These are phyloP conservation scores for Fusarium neocosmosporiellum DNA, from an alignment of 2,329 filamentous ascomycete species.

Conservation along the genomic window DNA sequence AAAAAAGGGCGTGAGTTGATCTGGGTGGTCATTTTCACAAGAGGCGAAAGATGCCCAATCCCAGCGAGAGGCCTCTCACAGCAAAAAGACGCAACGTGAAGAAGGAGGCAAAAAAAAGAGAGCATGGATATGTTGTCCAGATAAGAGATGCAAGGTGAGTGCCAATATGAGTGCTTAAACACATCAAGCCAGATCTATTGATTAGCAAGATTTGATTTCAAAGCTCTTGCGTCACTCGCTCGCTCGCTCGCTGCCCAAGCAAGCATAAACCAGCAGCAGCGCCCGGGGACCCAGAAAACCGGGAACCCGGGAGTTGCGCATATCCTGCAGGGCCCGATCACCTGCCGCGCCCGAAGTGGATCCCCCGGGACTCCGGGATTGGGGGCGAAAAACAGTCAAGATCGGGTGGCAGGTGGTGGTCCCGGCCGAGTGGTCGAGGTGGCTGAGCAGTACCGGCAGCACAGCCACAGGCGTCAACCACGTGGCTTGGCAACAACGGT, in stretches of 20 bases:
- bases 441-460: constrained; percentile 5
- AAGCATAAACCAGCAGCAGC: not conserved
- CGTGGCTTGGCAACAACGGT: constrained; percentile 31
- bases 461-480: constrained; percentile 37
- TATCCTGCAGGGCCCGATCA: constrained; percentile 37
- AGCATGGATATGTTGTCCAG: not conserved
- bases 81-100: not conserved
- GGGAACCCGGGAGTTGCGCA: constrained; percentile 22
- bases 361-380: constrained; percentile 7
- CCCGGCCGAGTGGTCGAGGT: constrained; percentile 38
- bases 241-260: constrained; percentile 4
- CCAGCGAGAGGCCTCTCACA: constrained; percentile 1
- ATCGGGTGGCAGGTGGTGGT: constrained; percentile 27
- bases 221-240: constrained; percentile 13
- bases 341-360: constrained; percentile 40
- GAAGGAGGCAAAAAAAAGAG: not conserved
- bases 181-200: not conserved
- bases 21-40: not conserved
- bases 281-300: constrained; percentile 20
- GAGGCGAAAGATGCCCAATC: constrained; percentile 25
- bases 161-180: not conserved
- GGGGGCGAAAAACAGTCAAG: not conserved
- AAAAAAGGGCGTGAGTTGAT: not conserved
- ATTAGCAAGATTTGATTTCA: constrained; percentile 4
- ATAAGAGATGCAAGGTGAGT: not conserved